Conservation (phyloP, 2,329 filamentous ascomycete genomes). For the Alternaria novae-zelandiae region DNA sequence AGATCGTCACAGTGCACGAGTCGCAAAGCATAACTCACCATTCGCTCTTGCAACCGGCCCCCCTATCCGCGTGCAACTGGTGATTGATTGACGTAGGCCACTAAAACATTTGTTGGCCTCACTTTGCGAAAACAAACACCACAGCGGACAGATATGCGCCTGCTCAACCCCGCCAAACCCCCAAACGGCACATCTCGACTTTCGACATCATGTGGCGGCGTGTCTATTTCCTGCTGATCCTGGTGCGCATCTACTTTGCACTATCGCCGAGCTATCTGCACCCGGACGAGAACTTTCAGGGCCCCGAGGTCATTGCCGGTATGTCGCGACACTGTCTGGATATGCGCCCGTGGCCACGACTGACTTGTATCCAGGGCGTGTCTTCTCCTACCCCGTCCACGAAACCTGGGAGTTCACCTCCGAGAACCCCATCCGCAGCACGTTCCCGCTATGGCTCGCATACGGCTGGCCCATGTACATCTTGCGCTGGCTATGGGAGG, state of each 20-base stretch:
- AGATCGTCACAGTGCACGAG: slow-evolving; percentile 8
- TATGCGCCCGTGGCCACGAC: background rate
- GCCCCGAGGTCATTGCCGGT: slow-evolving; percentile 97
- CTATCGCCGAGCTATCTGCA: slow-evolving; percentile 95
- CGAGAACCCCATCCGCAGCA: slow-evolving; percentile 86
- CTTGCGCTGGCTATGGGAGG: slow-evolving; percentile 89
- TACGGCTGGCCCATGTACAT: slow-evolving; percentile 95
- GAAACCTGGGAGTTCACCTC: slow-evolving; percentile 96
- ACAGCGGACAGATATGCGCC: slow-evolving; percentile 40
- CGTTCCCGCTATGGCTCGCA: slow-evolving; percentile 94
- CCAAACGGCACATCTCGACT: slow-evolving; percentile 22
- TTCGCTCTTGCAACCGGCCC: slow-evolving; percentile 10
- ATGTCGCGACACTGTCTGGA: slow-evolving; percentile 10
- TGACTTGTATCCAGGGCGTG: slow-evolving; percentile 68
- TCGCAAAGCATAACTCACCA: slow-evolving; percentile 9
- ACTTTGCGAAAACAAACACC: slow-evolving; percentile 16
- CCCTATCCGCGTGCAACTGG: slow-evolving; percentile 33
- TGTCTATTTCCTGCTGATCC: slow-evolving; percentile 81
- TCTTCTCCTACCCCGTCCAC: slow-evolving; percentile 89
- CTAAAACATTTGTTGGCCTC: slow-evolving; percentile 30
- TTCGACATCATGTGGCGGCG: slow-evolving; percentile 81
- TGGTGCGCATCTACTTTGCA: slow-evolving; percentile 92
- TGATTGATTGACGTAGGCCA: slow-evolving; percentile 32
- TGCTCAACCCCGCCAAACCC: slow-evolving; percentile 24
- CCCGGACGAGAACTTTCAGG: slow-evolving; percentile 98